Percentiles rank a stretch among this genome's conserved stretches.
Evolutionary conservation across 1,284 basidiomycete species (phyloP).

Genomic region (Ustilago lituana): DNA sequence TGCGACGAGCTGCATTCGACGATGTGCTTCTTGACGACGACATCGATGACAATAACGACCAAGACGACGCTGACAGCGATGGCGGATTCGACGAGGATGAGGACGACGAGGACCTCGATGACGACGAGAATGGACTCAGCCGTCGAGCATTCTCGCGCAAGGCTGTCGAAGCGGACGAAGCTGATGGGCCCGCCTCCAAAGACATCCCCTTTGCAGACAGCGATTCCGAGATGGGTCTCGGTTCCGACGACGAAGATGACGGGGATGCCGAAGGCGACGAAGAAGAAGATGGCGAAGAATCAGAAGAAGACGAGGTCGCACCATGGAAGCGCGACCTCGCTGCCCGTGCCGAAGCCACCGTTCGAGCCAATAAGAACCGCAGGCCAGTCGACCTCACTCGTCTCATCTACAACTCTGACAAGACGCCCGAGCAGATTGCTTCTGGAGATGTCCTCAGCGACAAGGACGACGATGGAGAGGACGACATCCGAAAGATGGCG

Average conservation of each 20-base stretch:
- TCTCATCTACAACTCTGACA: conserved; percentile 80
- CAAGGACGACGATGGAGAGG: conserved; percentile 20
- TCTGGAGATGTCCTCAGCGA: conserved; percentile 67
- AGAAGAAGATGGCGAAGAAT: conserved; percentile 27
- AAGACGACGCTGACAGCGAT: conserved; percentile 56
- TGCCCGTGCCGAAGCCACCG: conserved; percentile 72
- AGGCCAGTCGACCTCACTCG: conserved; percentile 78
- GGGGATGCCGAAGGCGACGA: conserved; percentile 64
- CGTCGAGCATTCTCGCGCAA: conserved; percentile 30
- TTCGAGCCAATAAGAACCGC: conserved; percentile 60
- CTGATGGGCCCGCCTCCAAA: conserved; percentile 36
- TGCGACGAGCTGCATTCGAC: conserved; percentile 58
- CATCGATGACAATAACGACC: conserved; percentile 55
- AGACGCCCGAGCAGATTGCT: conserved; percentile 79
- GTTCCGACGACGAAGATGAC: conserved; percentile 20
- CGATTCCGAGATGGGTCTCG: conserved; percentile 66
- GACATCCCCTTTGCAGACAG: conserved; percentile 65
- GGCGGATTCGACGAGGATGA: conserved; percentile 53
- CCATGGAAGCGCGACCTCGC: conserved; percentile 85
- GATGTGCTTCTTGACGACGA: conserved; percentile 65
- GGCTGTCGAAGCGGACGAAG: conserved; percentile 25
- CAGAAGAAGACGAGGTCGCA: conserved; percentile 62
- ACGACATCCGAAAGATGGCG: conserved; percentile 29
- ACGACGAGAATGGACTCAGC: conserved; percentile 20
- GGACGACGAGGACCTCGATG: conserved; percentile 32